Conservation (phyloP, 202 grass and related monocot species). For the Dendrocalamus latiflorus region DNA sequence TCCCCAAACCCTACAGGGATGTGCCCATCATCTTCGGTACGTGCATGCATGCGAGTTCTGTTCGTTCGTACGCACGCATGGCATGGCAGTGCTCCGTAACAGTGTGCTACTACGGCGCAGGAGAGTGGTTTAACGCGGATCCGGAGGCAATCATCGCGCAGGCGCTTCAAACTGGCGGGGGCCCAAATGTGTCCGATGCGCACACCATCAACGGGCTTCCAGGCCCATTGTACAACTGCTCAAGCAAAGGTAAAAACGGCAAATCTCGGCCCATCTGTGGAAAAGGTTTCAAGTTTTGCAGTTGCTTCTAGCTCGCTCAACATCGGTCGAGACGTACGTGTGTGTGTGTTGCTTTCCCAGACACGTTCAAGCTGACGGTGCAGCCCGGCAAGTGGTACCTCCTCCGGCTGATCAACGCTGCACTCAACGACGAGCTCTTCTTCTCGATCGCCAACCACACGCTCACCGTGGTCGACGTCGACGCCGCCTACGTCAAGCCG, state of each 20-base stretch:
- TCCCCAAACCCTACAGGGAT: slow-evolving; percentile 54
- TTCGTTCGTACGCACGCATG: too few relatives aligned
- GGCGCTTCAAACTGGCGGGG: slow-evolving; percentile 58
- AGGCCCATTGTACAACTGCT: slow-evolving; percentile 71
- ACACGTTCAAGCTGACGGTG: slow-evolving; percentile 81
- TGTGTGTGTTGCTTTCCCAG: neutral
- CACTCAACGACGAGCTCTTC: slow-evolving; percentile 82
- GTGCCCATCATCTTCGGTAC: slow-evolving; percentile 50
- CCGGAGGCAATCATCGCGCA: slow-evolving; percentile 62
- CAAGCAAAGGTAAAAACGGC: slow-evolving; percentile 38
- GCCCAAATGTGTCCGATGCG: slow-evolving; percentile 74
- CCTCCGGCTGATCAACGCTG: slow-evolving; percentile 77
- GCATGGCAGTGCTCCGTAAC: neutral
- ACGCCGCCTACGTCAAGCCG: slow-evolving; percentile 70
- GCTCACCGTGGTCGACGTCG: slow-evolving; percentile 77
- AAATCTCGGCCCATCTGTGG: neutral
- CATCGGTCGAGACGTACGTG: neutral
- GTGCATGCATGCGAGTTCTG: too few relatives aligned
- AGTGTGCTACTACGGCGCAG: neutral
- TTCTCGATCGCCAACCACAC: slow-evolving; percentile 84
- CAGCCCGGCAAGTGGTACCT: slow-evolving; percentile 52
- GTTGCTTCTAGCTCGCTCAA: neutral
- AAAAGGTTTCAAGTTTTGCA: neutral
- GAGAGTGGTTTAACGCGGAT: slow-evolving; percentile 78
- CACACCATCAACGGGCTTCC: slow-evolving; percentile 77